Base-by-base conservation (phyloP, 805 yeast genomes). In the Nakazawaea molendinolei region DNA sequence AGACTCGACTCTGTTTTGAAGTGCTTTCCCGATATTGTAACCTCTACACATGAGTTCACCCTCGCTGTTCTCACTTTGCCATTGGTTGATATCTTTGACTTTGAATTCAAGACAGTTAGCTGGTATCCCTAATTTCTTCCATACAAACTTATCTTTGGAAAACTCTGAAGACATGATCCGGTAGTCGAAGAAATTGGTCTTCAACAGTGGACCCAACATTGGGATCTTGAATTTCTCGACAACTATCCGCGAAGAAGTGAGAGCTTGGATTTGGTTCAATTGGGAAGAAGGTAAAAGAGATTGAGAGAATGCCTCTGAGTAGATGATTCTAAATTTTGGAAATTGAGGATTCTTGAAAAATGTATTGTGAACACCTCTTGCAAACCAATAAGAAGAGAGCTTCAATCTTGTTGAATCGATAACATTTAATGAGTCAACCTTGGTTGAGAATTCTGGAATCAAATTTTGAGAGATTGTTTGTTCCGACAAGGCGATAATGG, bases 1-100 rank as follows among this genome's bases (percentile, higher is more conserved):
- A 14, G 51, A 46, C 28, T 61, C 40, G 8, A 58, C 54, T 4
- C 46, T 38, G 2, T 47, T 36, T 23, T 57, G 63, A 4, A 54
- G 45, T 2, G 68, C 67, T 44, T 67, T 76, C 0, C 87, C 86
- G 16, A 82, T 65, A 25, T 69, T 74, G 52, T 79, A 82, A 0
- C 90, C 92, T 38, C 90, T 61, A 2, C 73, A 60, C 42, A 67
- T 61, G 5, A 81, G 47, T 46, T 63, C 63, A 6, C 87, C 86
- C 26, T 60, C 59, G 23, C 60, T 58, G 18, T 61, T 59, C 2
- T 50, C 58, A 14, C 66, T 60, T 0, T 50, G 36, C 14, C 49
- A 49, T 12, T 53, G 48, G 5, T 56, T 52, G 3, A 56, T 52
- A 35, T 59, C 52, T 18, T 63, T 61, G 8, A 79, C 44, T 51